Evolutionary conservation across 1,284 basidiomycete species (phyloP), one percentile per base, ranked within the genome.

Genomic region (Athelia psychrophila): DNA sequence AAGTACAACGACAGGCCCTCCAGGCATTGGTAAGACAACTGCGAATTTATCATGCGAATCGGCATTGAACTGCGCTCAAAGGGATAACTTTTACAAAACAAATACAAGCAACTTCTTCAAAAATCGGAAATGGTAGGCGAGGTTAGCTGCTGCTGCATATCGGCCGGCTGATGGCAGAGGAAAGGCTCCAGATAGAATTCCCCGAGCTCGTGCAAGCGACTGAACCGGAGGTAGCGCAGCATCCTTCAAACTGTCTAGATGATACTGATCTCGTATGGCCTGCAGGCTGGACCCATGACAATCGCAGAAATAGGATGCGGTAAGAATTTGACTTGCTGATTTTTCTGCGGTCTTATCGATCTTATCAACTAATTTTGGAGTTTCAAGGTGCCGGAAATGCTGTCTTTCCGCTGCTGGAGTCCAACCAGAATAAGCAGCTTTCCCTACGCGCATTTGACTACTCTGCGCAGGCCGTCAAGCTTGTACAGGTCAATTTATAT

Each of bases 41-140:
- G 30, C 25, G 13, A 22, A 24, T 22, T 30, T 33, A 23, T 48
- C 27, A 51, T 30, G 53, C 54, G 23, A 24, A 18, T 45, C 51
- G 3, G 22, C 33, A 15, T 13, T 44, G 16, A 3, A 18, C 6
- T 23, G 16, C 13, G 18, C 44, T 15, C 48, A n/a, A 62, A 95
- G 93, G 93, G 88, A 97, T 66, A 84, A 86, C 48, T 97, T 97
- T 61, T 97, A 97, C 75, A 86, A 88, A 58, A 78, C 78, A 55
- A 93, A 95, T 60, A 78, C 86, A 36, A 78, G 72, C 61, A 93
- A 93, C 57, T 98, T 98, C 72, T 98, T 98, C 76, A 87, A 90
- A 47, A 86, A 97, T 70, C 78, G 95, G 49, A 90, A 93, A 74
- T 98, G 95, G 87, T 84, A 53, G 15, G 56, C 30, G 51, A 5